These are phyloP conservation scores for Klebsormidium nitens DNA, from an alignment of 139 green algal species.

Conservation along the genomic window DNA sequence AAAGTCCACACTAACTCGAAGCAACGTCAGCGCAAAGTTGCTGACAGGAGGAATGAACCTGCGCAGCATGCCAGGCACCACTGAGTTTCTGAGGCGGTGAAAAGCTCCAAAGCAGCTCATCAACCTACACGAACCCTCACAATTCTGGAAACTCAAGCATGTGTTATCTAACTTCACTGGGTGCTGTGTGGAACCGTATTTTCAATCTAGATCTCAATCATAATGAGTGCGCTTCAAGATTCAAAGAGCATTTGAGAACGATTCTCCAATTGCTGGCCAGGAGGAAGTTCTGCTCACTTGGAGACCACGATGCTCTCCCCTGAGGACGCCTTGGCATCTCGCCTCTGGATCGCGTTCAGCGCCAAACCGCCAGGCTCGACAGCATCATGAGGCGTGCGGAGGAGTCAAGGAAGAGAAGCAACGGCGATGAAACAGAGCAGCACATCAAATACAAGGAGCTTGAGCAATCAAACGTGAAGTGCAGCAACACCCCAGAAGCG, in stretches of 20 bases:
- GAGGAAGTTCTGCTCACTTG: background rate
- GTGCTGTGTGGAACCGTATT: background rate
- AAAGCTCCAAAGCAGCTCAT: background rate
- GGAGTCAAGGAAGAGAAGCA: conserved; percentile 1
- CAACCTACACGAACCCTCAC: background rate
- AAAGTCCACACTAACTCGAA: conserved; percentile 64
- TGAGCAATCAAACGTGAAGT: background rate
- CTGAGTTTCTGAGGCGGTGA: background rate
- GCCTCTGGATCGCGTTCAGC: conserved; percentile 79
- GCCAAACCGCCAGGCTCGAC: conserved; percentile 59
- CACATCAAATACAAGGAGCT: conserved; percentile 6
- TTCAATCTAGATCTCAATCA: no score
- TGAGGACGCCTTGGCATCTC: conserved; percentile 25
- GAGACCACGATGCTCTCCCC: conserved; percentile 17
- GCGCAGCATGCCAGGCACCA: background rate
- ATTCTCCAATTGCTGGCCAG: background rate
- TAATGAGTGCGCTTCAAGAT: no score
- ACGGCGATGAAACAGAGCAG: background rate
- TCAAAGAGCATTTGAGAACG: background rate
- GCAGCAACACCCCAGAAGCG: background rate
- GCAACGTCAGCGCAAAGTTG: conserved; percentile 52
- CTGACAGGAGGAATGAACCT: conserved; percentile 14
- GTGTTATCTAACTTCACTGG: background rate
- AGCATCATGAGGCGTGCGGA: conserved; percentile 35
- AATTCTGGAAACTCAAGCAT: background rate